Conservation (phyloP, 2,329 filamentous ascomycete species). For the Aspergillus quadrilineatus region DNA sequence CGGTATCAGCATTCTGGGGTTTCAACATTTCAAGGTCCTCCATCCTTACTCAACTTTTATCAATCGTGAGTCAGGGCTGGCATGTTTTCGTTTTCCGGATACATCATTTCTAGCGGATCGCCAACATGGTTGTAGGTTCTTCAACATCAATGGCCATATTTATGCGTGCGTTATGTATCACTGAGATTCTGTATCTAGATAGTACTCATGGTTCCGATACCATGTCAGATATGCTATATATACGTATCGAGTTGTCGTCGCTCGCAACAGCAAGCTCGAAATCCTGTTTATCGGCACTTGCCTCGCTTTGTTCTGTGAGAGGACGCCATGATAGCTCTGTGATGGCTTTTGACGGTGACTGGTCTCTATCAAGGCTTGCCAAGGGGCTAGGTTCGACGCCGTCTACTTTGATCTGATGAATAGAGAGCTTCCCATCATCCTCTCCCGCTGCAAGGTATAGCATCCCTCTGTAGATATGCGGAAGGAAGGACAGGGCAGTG, state of each 20-base stretch:
- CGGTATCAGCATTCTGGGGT: conserved; percentile 17
- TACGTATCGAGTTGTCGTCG: conserved; percentile 45
- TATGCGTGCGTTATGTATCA: conserved; percentile 1
- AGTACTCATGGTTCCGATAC: conserved; percentile 22
- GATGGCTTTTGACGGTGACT: conserved; percentile 63
- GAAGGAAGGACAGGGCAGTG: conserved; percentile 69
- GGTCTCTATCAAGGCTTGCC: conserved; percentile 32
- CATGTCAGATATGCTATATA: conserved; percentile 39
- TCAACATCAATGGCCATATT: conserved; percentile 30
- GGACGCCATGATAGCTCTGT: conserved; percentile 71
- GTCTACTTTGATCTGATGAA: conserved; percentile 41
- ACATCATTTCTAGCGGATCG: neutral
- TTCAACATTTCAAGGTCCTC: neutral
- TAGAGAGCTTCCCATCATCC: conserved; percentile 47
- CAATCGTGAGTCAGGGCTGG: neutral
- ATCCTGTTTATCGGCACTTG: conserved; percentile 12
- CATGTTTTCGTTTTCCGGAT: neutral
- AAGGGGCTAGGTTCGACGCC: conserved; percentile 30
- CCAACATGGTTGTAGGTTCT: conserved; percentile 14
- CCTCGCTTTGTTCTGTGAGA: conserved; percentile 8
- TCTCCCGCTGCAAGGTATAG: conserved; percentile 48
- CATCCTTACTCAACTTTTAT: neutral
- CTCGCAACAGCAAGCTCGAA: conserved; percentile 47
- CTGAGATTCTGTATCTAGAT: conserved; percentile 18
- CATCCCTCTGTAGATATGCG: conserved; percentile 26